Conservation (phyloP, 208 protist genomes). For the Leishmania martiniquensis region DNA sequence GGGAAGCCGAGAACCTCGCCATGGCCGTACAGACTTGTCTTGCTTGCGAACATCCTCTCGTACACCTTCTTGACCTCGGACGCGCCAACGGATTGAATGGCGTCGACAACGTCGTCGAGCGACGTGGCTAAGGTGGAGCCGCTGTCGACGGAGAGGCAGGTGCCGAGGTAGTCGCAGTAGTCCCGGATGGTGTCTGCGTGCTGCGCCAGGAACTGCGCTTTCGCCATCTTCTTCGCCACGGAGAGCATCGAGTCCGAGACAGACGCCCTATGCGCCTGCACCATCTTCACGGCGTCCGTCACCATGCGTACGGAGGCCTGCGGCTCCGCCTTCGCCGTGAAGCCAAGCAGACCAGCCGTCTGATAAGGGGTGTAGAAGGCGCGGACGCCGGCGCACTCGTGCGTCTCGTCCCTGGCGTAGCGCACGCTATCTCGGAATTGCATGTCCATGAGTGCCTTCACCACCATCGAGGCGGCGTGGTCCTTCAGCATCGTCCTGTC, state of each 20-base stretch:
- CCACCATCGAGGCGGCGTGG: conserved; percentile 77
- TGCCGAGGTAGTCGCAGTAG: conserved; percentile 91
- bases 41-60: conserved; percentile 70
- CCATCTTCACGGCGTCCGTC: conserved; percentile 53
- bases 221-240: conserved; percentile 68
- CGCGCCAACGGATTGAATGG: conserved; percentile 56
- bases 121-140: conserved; percentile 40
- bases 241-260: conserved; percentile 38
- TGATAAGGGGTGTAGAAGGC: conserved; percentile 87
- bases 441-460: conserved; percentile 70
- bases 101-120: conserved; percentile 65
- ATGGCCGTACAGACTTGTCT: conserved; percentile 73
- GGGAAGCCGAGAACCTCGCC: conserved; percentile 86
- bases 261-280: conserved; percentile 48
- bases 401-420: conserved; percentile 46
- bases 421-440: conserved; percentile 53
- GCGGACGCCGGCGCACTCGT: conserved; percentile 52
- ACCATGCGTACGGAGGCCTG: conserved; percentile 63
- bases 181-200: conserved; percentile 73
- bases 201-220: conserved; percentile 55
- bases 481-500: conserved; percentile 51
- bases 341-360: conserved; percentile 80
- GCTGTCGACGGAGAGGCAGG: conserved; percentile 51
- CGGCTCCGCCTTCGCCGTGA: conserved; percentile 64
- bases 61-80: conserved; percentile 72